A percentile compares a stretch with the other conserved stretches of the same genome.
phyloP scores from a whole-genome alignment of 441 rosid species.

The Adansonia gregorii region DNA sequence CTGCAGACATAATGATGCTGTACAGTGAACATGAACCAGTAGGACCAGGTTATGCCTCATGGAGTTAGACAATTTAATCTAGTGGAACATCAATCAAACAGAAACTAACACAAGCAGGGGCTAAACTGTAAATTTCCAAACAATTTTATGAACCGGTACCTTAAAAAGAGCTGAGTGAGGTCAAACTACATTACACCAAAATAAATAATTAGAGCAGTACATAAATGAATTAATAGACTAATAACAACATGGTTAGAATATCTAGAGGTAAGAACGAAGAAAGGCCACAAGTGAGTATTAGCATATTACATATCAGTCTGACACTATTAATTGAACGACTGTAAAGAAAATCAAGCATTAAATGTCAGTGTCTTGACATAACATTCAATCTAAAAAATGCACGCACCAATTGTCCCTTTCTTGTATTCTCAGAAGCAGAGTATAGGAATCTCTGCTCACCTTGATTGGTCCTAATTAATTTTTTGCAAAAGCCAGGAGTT shows the following conservation, averaged over 20 bases:
- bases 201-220: background rate
- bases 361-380: background rate
- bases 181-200: background rate
- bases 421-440: background rate
- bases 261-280: background rate
- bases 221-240: background rate
- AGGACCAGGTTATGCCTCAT: background rate
- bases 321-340: background rate
- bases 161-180: background rate
- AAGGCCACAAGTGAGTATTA: background rate
- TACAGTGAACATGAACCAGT: background rate
- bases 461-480: background rate
- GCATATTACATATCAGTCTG: background rate
- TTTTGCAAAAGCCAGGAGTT: background rate
- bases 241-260: background rate
- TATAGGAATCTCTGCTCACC: slow-evolving; percentile 8
- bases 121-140: background rate
- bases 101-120: background rate
- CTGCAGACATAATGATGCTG: slow-evolving; percentile 8
- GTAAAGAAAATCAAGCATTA: background rate
- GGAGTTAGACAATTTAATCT: background rate
- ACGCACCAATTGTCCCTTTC: background rate
- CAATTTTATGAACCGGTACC: slow-evolving; percentile 1
- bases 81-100: slow-evolving; percentile 2
- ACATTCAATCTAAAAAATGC: background rate